These are phyloP conservation scores for Claviceps pazoutovae DNA, from an alignment of 2,329 filamentous ascomycete genomes.

Conservation along the genomic window DNA sequence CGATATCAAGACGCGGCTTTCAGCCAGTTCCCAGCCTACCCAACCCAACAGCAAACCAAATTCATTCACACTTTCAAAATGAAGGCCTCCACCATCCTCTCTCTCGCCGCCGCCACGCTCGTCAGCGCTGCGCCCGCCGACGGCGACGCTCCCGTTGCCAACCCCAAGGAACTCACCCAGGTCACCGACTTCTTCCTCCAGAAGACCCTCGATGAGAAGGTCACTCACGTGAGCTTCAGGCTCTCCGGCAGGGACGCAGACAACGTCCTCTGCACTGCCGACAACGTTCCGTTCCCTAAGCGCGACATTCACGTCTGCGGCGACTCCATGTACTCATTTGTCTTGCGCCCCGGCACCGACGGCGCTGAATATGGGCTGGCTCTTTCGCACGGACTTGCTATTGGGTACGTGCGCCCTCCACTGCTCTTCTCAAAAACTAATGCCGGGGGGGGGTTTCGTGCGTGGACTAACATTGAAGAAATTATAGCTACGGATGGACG, in stretches of 20 bases:
- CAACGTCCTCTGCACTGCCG: conserved; percentile 7
- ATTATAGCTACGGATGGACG: not conserved
- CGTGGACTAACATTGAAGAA: not conserved
- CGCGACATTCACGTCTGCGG: conserved; percentile 12
- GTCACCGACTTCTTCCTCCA: conserved; percentile 12
- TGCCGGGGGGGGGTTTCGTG: no score
- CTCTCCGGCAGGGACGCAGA: conserved; percentile 10
- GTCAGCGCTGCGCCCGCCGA: not conserved
- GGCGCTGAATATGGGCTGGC: not conserved
- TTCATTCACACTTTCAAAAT: not conserved
- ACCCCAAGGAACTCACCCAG: conserved; percentile 11
- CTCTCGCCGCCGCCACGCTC: not conserved
- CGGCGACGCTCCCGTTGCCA: no score
- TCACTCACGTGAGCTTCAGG: conserved; percentile 9
- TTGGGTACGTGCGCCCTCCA: conserved; percentile 9
- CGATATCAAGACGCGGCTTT: no score
- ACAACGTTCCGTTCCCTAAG: conserved; percentile 1
- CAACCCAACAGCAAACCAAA: no score
- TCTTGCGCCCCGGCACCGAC: conserved; percentile 7
- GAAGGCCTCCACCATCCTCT: not conserved
- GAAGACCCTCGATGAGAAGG: conserved; percentile 7
- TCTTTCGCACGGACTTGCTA: not conserved
- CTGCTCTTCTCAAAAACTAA: no score
- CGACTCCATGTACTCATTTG: conserved; percentile 17
- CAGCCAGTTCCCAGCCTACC: not conserved